phyloP scores from a whole-genome alignment of 805 yeast genomes.

The Kuraishia floccosa region DNA sequence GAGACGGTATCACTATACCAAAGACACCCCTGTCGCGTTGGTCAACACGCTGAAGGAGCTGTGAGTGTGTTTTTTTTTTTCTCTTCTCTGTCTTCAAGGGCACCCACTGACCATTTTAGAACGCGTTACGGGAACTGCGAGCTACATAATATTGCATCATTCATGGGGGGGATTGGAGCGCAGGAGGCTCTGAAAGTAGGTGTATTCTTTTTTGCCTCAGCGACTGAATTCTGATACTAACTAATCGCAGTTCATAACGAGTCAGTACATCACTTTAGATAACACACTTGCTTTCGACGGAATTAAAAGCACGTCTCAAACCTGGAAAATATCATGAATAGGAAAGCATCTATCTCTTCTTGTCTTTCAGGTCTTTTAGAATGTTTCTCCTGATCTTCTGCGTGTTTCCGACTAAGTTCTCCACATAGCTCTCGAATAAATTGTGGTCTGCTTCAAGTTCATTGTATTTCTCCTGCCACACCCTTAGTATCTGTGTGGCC shows the following conservation, averaged over 20 bases:
- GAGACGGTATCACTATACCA: too few species aligned
- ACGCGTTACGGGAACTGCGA: slow-evolving; percentile 26
- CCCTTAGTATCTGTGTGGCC: slow-evolving; percentile 16
- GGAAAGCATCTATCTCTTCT: neutral
- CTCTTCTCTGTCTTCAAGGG: too few species aligned
- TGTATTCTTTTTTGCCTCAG: neutral
- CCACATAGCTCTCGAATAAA: slow-evolving; percentile 79
- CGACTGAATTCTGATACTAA: neutral
- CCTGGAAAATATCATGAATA: slow-evolving; percentile 9
- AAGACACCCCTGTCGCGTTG: too few species aligned
- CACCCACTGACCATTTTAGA: neutral
- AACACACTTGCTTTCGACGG: slow-evolving; percentile 71
- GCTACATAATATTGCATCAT: slow-evolving; percentile 47
- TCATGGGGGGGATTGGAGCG: slow-evolving; percentile 77
- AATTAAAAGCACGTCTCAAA: slow-evolving; percentile 33
- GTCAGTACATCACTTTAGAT: slow-evolving; percentile 72
- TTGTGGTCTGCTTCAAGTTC: slow-evolving; percentile 53
- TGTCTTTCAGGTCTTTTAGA: neutral
- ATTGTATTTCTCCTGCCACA: slow-evolving; percentile 40
- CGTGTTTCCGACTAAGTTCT: slow-evolving; percentile 82
- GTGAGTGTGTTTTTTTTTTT: neutral
- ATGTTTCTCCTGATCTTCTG: slow-evolving; percentile 53
- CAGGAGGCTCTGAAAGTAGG: slow-evolving; percentile 70
- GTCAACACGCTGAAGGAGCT: neutral
- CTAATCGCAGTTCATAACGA: slow-evolving; percentile 35